These are phyloP conservation scores for Kurtzmaniella quercitrusa DNA, from an alignment of 1,139 yeast genomes.

Conservation along the genomic window DNA sequence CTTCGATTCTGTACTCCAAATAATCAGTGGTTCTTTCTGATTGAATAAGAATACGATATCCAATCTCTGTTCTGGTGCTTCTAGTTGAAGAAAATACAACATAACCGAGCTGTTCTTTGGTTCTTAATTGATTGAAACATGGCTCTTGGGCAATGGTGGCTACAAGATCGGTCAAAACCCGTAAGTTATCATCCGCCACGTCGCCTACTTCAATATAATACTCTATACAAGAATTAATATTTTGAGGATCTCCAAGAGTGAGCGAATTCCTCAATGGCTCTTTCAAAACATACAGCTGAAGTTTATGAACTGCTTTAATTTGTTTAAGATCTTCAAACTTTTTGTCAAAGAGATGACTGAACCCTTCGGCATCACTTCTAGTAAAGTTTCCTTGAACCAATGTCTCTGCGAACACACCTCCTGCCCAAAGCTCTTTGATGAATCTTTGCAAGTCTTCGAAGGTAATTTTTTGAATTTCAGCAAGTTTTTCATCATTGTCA, in stretches of 20 bases:
- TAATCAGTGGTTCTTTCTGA: constrained; percentile 76
- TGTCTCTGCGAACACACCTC: constrained; percentile 59
- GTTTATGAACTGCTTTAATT: constrained; percentile 18
- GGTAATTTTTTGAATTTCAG: constrained; percentile 43
- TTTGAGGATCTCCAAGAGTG: constrained; percentile 57
- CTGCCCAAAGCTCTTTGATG: constrained; percentile 37
- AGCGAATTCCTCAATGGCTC: constrained; percentile 48
- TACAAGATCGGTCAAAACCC: constrained; percentile 58
- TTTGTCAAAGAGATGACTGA: constrained; percentile 18
- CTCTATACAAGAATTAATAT: constrained; percentile 83
- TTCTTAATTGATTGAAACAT: constrained; percentile 81
- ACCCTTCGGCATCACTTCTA: constrained; percentile 45
- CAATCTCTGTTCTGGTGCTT: constrained; percentile 68
- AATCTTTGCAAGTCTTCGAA: constrained; percentile 48
- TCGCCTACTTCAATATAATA: constrained; percentile 68
- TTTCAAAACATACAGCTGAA: constrained; percentile 39
- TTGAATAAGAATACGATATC: constrained; percentile 77
- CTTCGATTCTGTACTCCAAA: constrained; percentile 72
- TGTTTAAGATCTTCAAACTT: constrained; percentile 20
- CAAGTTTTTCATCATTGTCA: constrained; percentile 57
- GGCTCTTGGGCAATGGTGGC: constrained; percentile 80
- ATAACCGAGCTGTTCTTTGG: constrained; percentile 82
- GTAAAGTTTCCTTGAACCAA: constrained; percentile 77
- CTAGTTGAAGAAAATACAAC: constrained; percentile 80
- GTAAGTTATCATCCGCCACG: constrained; percentile 19